A percentile compares a stretch with the other conserved stretches of the same genome.
These are phyloP conservation scores for Penicillium dipodomyicola DNA, from an alignment of 495 filamentous ascomycete genomes.

Conservation along the genomic window DNA sequence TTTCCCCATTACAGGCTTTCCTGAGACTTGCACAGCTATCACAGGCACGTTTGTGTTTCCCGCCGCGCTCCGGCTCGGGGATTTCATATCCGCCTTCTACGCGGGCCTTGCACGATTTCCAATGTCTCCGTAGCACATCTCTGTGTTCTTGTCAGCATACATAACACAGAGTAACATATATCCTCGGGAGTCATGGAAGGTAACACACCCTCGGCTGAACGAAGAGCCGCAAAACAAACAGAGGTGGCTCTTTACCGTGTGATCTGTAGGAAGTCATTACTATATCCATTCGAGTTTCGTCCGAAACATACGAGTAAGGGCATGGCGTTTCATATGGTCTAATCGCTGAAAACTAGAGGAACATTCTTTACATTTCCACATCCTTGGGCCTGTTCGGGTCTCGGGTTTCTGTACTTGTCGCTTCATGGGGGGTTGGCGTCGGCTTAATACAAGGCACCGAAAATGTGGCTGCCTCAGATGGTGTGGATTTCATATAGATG, in stretches of 20 bases:
- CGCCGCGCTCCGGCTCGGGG: slow-evolving; percentile 28
- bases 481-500: neutral
- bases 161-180: neutral
- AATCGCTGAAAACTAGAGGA: slow-evolving; percentile 30
- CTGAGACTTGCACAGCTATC: slow-evolving; percentile 37
- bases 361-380: slow-evolving; percentile 34
- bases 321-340: slow-evolving; percentile 37
- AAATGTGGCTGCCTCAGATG: neutral
- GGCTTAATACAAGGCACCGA: neutral
- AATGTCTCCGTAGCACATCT: slow-evolving; percentile 36
- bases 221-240: slow-evolving; percentile 33
- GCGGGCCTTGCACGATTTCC: slow-evolving; percentile 36
- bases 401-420: slow-evolving; percentile 6
- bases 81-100: slow-evolving; percentile 24
- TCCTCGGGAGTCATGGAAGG: neutral
- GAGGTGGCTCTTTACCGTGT: slow-evolving; percentile 17
- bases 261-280: slow-evolving; percentile 21
- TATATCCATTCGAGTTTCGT: neutral
- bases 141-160: slow-evolving; percentile 13
- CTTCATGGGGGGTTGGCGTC: slow-evolving; percentile 17
- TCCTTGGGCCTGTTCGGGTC: slow-evolving; percentile 1
- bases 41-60: slow-evolving; percentile 38
- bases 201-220: slow-evolving; percentile 37
- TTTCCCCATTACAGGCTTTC: slow-evolving; percentile 33
- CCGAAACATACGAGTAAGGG: slow-evolving; percentile 27